These are phyloP conservation scores for Ophiostoma sp. DNA, from an alignment of 2,329 filamentous ascomycete species.

Conservation along the genomic window DNA sequence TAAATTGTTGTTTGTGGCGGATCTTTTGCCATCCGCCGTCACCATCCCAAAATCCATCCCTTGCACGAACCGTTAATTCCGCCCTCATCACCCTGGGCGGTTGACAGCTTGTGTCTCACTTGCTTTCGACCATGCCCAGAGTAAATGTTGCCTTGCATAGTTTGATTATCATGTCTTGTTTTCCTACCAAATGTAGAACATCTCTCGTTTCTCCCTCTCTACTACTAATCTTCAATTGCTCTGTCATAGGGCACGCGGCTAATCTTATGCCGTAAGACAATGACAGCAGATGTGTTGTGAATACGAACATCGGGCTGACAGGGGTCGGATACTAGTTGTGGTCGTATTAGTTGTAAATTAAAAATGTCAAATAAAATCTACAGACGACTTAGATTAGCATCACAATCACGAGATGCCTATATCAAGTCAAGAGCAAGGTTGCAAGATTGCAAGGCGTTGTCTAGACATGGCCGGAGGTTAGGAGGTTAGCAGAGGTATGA, in stretches of 20 bases:
- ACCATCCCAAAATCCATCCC: conserved; percentile 8
- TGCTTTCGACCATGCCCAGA: not conserved
- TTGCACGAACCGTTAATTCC: conserved; percentile 12
- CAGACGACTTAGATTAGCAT: no score
- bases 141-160: not conserved
- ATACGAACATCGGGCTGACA: not conserved
- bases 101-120: conserved; percentile 7
- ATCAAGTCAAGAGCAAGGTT: no score
- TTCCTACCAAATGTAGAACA: not conserved
- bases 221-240: not conserved
- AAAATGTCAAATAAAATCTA: no score
- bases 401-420: no score
- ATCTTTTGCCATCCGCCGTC: not conserved
- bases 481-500: no score
- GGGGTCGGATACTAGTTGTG: no score
- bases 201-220: not conserved
- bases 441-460: not conserved
- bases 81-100: not conserved
- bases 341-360: no score
- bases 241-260: conserved; percentile 11
- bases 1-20: not conserved
- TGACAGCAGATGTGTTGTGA: not conserved
- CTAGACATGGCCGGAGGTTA: no score
- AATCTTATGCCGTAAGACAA: conserved; percentile 12
- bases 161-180: conserved; percentile 6